phyloP scores from a whole-genome alignment of 495 filamentous ascomycete genomes.

The Penicillium alfredii region DNA sequence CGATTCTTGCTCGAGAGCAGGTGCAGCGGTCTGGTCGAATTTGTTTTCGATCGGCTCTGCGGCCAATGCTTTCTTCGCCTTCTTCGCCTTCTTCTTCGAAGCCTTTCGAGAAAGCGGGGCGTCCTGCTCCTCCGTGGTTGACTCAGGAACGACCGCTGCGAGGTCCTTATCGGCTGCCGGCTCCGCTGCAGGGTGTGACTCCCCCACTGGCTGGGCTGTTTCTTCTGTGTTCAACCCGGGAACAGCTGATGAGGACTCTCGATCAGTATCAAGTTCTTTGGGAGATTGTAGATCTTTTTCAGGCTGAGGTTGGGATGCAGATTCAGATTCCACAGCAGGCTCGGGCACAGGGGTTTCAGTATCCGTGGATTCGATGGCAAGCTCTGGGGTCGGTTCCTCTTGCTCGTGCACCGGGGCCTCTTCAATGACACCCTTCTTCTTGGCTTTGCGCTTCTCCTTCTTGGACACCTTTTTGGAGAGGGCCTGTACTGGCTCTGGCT shows the following conservation, averaged over 20 bases:
- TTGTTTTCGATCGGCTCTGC: conserved; percentile 9
- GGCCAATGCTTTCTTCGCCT: conserved; percentile 22
- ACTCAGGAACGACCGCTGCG: background rate
- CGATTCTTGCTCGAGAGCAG: background rate
- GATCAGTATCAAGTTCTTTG: conserved; percentile 4
- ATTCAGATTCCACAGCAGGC: background rate
- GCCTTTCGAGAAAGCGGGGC: conserved; percentile 20
- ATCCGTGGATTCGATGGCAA: background rate
- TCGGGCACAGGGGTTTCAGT: background rate
- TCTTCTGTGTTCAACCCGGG: too few relatives aligned
- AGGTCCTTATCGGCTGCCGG: background rate
- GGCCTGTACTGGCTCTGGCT: conserved; percentile 4
- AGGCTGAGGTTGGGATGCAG: conserved; percentile 1
- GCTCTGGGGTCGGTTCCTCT: background rate
- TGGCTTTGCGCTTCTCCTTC: conserved; percentile 37
- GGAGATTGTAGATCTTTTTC: conserved; percentile 3
- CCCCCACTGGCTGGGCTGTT: too few relatives aligned
- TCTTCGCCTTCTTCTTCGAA: conserved; percentile 23
- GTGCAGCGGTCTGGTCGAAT: too few relatives aligned
- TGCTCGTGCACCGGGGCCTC: conserved; percentile 7
- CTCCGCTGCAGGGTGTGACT: conserved; percentile 5
- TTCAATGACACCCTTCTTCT: conserved; percentile 17
- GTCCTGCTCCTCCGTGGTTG: conserved; percentile 3
- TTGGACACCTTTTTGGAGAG: conserved; percentile 29
- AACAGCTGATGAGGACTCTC: background rate